Evolutionary conservation across 208 protist genomes (phyloP).

Genomic region (Trypanosoma brucei): DNA sequence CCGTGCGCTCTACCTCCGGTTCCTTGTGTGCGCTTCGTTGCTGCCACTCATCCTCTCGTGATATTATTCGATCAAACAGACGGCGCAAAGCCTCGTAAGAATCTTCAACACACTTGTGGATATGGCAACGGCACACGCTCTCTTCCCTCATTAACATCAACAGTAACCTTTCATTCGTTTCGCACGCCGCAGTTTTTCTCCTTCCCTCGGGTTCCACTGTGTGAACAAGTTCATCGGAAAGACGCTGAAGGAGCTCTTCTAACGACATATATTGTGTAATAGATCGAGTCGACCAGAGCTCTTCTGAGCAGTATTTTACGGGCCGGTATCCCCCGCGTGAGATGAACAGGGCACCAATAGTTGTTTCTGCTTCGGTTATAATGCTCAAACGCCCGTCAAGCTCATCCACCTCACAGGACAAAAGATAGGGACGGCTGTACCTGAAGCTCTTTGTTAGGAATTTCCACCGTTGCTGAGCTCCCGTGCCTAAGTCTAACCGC

Average conservation of each 20-base stretch:
- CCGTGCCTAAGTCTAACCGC: slow-evolving; percentile 9
- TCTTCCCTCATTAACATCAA: slow-evolving; percentile 18
- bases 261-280: slow-evolving; percentile 30
- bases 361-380: slow-evolving; percentile 34
- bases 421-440: slow-evolving; percentile 18
- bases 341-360: slow-evolving; percentile 26
- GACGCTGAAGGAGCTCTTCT: slow-evolving; percentile 18
- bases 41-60: slow-evolving; percentile 23
- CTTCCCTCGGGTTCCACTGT: slow-evolving; percentile 29
- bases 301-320: slow-evolving; percentile 24
- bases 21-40: slow-evolving; percentile 2
- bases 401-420: slow-evolving; percentile 42
- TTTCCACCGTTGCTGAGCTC: slow-evolving; percentile 17
- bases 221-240: slow-evolving; percentile 17
- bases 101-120: slow-evolving; percentile 14
- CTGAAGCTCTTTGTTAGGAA: slow-evolving; percentile 27
- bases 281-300: slow-evolving; percentile 26
- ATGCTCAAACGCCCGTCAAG: slow-evolving; percentile 32
- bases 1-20: slow-evolving; percentile 5
- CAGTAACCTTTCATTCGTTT: slow-evolving; percentile 7
- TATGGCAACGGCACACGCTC: slow-evolving; percentile 10
- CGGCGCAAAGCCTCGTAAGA: slow-evolving; percentile 9
- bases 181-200: slow-evolving; percentile 16
- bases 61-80: slow-evolving; percentile 27
- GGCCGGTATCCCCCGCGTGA: slow-evolving; percentile 12